These are phyloP conservation scores for Trichoderma asperellum DNA, from an alignment of 2,329 filamentous ascomycete genomes.

Conservation along the genomic window DNA sequence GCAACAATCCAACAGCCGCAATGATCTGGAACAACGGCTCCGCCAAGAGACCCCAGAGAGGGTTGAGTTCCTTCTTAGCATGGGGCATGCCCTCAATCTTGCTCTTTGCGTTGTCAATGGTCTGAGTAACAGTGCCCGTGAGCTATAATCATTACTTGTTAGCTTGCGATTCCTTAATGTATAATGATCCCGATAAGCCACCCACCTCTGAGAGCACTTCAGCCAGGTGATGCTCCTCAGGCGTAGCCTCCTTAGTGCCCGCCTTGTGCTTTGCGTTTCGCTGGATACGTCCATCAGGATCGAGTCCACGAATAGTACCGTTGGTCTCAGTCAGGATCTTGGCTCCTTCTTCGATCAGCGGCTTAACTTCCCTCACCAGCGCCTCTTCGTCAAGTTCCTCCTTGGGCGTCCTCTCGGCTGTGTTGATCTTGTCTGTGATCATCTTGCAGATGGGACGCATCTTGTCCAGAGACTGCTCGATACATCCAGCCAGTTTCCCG, in stretches of 20 bases:
- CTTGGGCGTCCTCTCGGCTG: conserved; percentile 77
- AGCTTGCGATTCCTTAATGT: conserved; percentile 12
- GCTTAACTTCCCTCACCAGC: conserved; percentile 83
- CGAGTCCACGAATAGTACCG: conserved; percentile 81
- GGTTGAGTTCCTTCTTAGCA: conserved; percentile 92
- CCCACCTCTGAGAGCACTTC: conserved; percentile 77
- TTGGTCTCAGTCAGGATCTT: conserved; percentile 85
- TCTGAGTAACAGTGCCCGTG: conserved; percentile 77
- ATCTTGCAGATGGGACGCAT: conserved; percentile 84
- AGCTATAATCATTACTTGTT: conserved; percentile 49
- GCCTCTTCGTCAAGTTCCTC: conserved; percentile 90
- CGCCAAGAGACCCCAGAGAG: conserved; percentile 79
- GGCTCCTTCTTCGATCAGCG: conserved; percentile 83
- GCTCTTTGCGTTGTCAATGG: conserved; percentile 85
- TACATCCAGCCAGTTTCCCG: conserved; percentile 70
- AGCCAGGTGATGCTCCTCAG: conserved; percentile 83
- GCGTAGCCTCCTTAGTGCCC: conserved; percentile 64
- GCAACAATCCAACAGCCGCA: conserved; percentile 80
- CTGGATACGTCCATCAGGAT: conserved; percentile 85
- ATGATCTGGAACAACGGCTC: conserved; percentile 93
- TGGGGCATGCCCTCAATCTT: conserved; percentile 90
- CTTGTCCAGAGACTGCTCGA: conserved; percentile 80
- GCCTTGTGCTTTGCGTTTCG: conserved; percentile 83
- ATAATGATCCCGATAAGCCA: neutral
- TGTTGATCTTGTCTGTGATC: conserved; percentile 83